Evolutionary conservation across 129 eudicot genomes (phyloP).

Genomic region (Lactuca saligna): DNA sequence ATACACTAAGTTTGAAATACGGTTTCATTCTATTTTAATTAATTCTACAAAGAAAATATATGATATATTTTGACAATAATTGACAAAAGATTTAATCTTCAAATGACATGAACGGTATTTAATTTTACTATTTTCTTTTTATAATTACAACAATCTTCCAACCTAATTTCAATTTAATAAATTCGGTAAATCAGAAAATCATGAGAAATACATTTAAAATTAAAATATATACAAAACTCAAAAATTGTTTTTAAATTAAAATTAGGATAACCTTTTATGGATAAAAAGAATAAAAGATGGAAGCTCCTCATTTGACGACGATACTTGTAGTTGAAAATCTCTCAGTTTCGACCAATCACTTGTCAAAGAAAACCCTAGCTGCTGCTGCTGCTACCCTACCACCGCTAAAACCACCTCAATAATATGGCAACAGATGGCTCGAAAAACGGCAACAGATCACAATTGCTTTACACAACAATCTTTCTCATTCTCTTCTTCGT

Average conservation of each 20-base stretch:
- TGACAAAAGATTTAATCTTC: neutral
- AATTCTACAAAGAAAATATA: no score
- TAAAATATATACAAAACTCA: neutral
- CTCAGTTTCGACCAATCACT: conserved; percentile 21
- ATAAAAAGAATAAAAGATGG: neutral
- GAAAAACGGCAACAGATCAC: conserved; percentile 23
- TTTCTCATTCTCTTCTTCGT: conserved; percentile 40
- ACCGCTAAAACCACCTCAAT: neutral
- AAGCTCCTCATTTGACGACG: conserved; percentile 15
- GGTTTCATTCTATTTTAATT: no score
- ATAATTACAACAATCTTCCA: neutral
- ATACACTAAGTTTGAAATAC: no score
- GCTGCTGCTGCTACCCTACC: conserved; percentile 19
- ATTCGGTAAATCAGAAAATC: neutral
- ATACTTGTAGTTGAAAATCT: neutral
- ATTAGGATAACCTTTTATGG: neutral
- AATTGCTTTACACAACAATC: conserved; percentile 31
- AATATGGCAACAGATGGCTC: conserved; percentile 26
- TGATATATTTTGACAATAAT: neutral
- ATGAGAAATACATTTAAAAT: neutral
- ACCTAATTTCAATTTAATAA: neutral
- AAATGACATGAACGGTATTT: neutral
- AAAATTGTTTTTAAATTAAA: neutral
- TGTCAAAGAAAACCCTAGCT: conserved; percentile 37
- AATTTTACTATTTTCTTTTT: neutral